These are phyloP conservation scores for Sporothrix variecibatus DNA, from an alignment of 2,329 filamentous ascomycete genomes.

Conservation along the genomic window DNA sequence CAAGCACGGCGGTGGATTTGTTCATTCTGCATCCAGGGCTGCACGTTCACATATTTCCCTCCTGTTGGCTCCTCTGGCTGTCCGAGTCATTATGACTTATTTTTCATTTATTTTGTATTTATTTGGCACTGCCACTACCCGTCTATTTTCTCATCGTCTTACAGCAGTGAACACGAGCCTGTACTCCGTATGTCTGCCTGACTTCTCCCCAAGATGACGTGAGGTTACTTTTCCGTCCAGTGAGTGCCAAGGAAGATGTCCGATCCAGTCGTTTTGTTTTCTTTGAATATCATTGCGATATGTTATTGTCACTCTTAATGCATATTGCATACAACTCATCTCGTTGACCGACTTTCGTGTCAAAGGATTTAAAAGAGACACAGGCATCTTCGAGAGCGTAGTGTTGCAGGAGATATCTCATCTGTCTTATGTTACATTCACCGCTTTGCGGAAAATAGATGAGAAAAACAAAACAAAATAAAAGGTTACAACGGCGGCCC, in stretches of 20 bases:
- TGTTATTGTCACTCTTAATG: background rate
- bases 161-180: background rate
- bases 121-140: background rate
- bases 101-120: background rate
- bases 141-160: background rate
- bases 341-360: background rate
- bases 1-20: background rate
- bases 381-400: background rate
- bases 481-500: constrained; percentile 17
- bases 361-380: background rate
- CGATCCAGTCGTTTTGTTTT: background rate
- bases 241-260: background rate
- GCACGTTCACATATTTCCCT: background rate
- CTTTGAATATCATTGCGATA: background rate
- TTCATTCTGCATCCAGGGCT: background rate
- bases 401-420: background rate
- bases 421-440: background rate
- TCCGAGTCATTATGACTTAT: background rate
- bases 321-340: background rate
- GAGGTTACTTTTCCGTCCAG: background rate
- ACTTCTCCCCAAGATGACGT: background rate
- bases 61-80: background rate
- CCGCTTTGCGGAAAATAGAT: background rate
- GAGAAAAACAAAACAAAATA: background rate
- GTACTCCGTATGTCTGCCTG: background rate